Conservation (phyloP, 2,329 filamentous ascomycete genomes). For the Cladophialophora bantiana region DNA sequence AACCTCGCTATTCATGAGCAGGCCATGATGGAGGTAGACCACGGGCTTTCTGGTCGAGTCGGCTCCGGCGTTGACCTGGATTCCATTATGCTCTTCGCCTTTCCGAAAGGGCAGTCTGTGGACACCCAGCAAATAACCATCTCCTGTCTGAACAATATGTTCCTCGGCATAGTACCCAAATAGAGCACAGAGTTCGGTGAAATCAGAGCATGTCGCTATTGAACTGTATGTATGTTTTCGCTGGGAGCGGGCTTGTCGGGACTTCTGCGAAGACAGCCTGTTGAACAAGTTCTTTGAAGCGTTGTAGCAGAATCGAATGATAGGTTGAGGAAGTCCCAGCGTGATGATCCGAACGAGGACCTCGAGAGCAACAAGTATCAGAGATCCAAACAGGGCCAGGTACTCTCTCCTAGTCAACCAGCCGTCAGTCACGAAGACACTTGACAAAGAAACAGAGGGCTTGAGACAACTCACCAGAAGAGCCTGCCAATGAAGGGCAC, state of each 20-base stretch:
- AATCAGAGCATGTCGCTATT: conserved; percentile 86
- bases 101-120: conserved; percentile 84
- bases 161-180: conserved; percentile 95
- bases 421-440: conserved; percentile 17
- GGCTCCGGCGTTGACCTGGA: conserved; percentile 75
- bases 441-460: not conserved
- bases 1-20: conserved; percentile 98
- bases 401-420: conserved; percentile 75
- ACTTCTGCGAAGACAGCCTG: conserved; percentile 72
- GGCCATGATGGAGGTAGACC: conserved; percentile 91
- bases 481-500: conserved; percentile 70
- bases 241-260: conserved; percentile 70
- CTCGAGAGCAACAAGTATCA: conserved; percentile 82
- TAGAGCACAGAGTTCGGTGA: conserved; percentile 88
- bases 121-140: conserved; percentile 90
- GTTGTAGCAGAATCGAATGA: conserved; percentile 83
- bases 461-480: conserved; percentile 51
- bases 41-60: conserved; percentile 79
- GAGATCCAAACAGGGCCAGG: conserved; percentile 81
- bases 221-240: conserved; percentile 75
- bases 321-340: conserved; percentile 78
- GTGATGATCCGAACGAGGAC: conserved; percentile 84
- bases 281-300: conserved; percentile 85
- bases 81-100: conserved; percentile 59
- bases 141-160: conserved; percentile 91